A percentile compares a stretch with the other conserved stretches of the same genome.
Evolutionary conservation across 352 stramenopile genomes (phyloP).

Genomic region (Globisporangium solare): DNA sequence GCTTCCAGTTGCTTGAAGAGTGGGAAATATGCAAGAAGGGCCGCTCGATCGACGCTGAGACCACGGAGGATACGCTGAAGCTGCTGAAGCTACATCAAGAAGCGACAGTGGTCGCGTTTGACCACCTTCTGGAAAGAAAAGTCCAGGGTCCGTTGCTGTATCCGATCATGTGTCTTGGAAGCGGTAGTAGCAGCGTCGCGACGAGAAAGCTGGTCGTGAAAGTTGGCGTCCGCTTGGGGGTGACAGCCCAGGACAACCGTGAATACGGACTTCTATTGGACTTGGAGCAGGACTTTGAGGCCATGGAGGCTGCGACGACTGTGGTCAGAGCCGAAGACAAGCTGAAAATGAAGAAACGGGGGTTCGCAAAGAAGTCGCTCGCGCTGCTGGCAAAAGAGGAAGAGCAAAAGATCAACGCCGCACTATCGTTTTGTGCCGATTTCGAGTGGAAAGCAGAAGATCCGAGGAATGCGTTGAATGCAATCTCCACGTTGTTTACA

Average conservation of each 20-base stretch:
- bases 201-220: conserved; percentile 39
- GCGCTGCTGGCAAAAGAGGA: conserved; percentile 17
- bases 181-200: conserved; percentile 9
- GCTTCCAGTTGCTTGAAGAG: conserved; percentile 66
- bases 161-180: conserved; percentile 45
- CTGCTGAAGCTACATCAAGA: conserved; percentile 57
- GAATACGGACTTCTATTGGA: conserved; percentile 68
- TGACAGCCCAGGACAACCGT: conserved; percentile 38
- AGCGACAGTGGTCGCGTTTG: conserved; percentile 40
- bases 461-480: not conserved
- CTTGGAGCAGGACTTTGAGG: conserved; percentile 43
- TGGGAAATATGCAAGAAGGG: conserved; percentile 71
- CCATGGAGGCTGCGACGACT: not conserved
- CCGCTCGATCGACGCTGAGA: conserved; percentile 58
- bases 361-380: conserved; percentile 35
- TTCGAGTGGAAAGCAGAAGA: conserved; percentile 39
- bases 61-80: conserved; percentile 32
- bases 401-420: conserved; percentile 12
- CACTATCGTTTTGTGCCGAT: conserved; percentile 24
- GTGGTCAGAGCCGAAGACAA: conserved; percentile 10
- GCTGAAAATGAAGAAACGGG: conserved; percentile 26
- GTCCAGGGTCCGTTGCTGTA: conserved; percentile 34
- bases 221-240: conserved; percentile 41
- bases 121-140: conserved; percentile 33
- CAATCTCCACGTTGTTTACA: conserved; percentile 31